Percentiles rank a stretch among this genome's conserved stretches.
These are phyloP conservation scores for Malbranchea zuffiana DNA, from an alignment of 2,329 filamentous ascomycete genomes.

Conservation along the genomic window DNA sequence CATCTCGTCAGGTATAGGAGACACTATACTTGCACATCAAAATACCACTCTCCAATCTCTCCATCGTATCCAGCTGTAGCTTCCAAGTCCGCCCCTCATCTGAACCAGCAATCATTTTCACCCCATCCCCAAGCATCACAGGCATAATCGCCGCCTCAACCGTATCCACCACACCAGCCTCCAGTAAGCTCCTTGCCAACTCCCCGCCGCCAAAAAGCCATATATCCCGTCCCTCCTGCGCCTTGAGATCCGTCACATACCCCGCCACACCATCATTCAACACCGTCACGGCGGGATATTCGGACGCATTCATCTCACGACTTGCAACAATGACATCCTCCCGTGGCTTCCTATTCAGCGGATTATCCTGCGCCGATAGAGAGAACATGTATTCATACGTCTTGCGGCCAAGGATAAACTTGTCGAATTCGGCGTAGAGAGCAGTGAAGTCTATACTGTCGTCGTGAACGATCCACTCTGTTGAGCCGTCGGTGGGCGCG, in stretches of 20 bases:
- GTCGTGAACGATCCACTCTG: background rate
- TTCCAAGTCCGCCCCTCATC: background rate
- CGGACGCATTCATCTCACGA: background rate
- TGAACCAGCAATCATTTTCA: background rate
- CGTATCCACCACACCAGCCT: background rate
- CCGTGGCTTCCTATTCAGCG: background rate
- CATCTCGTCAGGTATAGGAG: too few species aligned
- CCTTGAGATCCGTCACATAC: background rate
- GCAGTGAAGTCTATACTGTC: background rate
- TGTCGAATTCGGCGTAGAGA: background rate
- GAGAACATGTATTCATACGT: conserved; percentile 1
- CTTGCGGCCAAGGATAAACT: background rate
- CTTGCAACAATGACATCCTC: background rate
- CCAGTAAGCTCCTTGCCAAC: background rate
- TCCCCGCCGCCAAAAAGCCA: background rate
- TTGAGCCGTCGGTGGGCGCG: background rate
- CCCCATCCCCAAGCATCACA: background rate
- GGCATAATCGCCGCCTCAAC: background rate
- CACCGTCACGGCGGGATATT: background rate
- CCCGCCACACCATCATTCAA: background rate
- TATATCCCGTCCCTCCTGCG: background rate
- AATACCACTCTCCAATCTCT: background rate
- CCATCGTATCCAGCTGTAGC: background rate
- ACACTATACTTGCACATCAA: background rate
- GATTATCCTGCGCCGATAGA: background rate